A percentile compares a stretch with the other conserved stretches of the same genome.
phyloP scores from a whole-genome alignment of 2,329 filamentous ascomycete genomes.

The Epichloe gansuensis region DNA sequence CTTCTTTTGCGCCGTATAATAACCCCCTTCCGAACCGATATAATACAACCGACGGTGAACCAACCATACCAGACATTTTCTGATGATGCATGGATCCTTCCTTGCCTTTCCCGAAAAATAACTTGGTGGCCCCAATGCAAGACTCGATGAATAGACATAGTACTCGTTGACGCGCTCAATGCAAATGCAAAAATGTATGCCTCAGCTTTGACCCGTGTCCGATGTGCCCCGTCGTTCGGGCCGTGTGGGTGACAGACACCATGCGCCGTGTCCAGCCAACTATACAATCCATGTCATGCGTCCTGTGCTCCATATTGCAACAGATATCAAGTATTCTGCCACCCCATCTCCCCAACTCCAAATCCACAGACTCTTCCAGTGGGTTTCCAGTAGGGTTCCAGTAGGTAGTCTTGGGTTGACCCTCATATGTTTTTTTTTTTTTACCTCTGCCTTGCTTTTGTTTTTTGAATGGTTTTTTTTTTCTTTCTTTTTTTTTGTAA shows the following conservation, averaged over 20 bases:
- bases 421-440: background rate
- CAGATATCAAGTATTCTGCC: conserved; percentile 1
- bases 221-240: conserved; percentile 2
- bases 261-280: conserved; percentile 1
- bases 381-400: background rate
- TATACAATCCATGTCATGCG: conserved; percentile 5
- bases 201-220: background rate
- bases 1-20: conserved; percentile 2
- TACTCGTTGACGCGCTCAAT: conserved; percentile 2
- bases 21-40: background rate
- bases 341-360: conserved; percentile 5
- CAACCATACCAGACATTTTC: conserved; percentile 2
- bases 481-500: background rate
- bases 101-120: background rate
- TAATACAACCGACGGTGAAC: conserved; percentile 4
- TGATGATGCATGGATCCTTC: conserved; percentile 5
- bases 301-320: conserved; percentile 4
- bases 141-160: conserved; percentile 5
- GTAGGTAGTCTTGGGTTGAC: background rate
- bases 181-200: conserved; percentile 5
- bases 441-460: background rate
- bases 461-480: background rate
- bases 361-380: background rate
- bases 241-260: conserved; percentile 3
- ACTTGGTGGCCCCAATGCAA: conserved; percentile 3